These are phyloP conservation scores for Aspergillus aculeatus DNA, from an alignment of 2,329 filamentous ascomycete genomes.

Conservation along the genomic window DNA sequence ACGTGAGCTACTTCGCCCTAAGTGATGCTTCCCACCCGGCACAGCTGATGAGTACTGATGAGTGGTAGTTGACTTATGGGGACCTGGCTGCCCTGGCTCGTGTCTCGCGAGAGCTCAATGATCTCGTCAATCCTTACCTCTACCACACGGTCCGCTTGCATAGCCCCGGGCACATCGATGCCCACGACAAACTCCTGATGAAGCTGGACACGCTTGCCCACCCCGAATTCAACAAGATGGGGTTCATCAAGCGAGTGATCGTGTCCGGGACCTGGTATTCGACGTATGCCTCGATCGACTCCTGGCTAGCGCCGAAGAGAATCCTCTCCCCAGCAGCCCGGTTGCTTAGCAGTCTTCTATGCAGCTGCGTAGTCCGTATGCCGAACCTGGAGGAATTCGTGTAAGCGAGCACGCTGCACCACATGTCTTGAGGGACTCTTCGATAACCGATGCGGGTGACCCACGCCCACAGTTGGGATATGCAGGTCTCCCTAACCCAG, in stretches of 20 bases:
- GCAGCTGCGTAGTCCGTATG: neutral
- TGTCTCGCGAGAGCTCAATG: neutral
- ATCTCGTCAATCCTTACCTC: neutral
- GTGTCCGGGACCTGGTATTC: neutral
- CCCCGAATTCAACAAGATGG: neutral
- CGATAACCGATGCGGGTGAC: too few species aligned
- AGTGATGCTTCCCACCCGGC: neutral
- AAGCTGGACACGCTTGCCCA: neutral
- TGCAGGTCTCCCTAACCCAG: constrained; percentile 5
- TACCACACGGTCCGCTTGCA: neutral
- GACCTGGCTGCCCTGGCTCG: neutral
- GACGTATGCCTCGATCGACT: neutral
- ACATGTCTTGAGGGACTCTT: too few species aligned
- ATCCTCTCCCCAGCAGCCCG: neutral
- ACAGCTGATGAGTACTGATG: neutral
- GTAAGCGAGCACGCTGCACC: neutral
- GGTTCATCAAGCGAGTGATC: neutral
- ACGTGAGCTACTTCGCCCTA: neutral
- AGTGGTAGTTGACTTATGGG: neutral
- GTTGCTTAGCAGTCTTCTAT: neutral
- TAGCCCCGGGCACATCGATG: neutral
- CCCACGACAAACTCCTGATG: neutral
- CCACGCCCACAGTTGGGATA: neutral
- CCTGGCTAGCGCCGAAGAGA: neutral
- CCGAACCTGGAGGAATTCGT: neutral